Evolutionary conservation across 2,329 filamentous ascomycete species (phyloP).

Genomic region (Monilinia fructicola): DNA sequence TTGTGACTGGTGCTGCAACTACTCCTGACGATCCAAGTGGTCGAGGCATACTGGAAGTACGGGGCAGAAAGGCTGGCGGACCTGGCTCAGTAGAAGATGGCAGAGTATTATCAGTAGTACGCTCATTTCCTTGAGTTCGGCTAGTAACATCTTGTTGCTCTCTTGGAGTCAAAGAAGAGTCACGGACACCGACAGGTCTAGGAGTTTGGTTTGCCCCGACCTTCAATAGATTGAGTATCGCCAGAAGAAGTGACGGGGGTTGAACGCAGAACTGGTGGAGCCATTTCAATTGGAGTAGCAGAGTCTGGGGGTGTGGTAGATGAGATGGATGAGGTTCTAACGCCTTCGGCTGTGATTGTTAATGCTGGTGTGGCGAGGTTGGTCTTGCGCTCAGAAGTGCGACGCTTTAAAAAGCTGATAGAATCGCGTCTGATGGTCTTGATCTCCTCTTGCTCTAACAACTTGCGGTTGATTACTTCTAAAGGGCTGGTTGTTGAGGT

Average conservation of each 20-base stretch:
- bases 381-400: constrained; percentile 13
- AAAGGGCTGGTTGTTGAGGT: background rate
- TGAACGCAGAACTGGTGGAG: background rate
- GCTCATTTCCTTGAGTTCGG: background rate
- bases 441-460: constrained; percentile 17
- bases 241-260: background rate
- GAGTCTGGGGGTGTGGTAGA: background rate
- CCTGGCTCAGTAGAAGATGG: background rate
- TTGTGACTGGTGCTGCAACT: background rate
- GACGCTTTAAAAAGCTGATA: constrained; percentile 8
- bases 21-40: background rate
- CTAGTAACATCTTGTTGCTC: background rate
- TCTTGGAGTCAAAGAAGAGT: background rate
- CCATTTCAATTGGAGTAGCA: background rate
- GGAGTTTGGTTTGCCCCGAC: background rate
- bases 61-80: background rate
- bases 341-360: background rate
- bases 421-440: constrained; percentile 17
- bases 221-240: background rate
- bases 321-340: background rate
- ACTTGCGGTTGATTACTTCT: constrained; percentile 3
- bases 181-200: background rate
- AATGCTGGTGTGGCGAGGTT: constrained; percentile 1
- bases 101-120: background rate
- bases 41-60: background rate